A percentile compares a stretch with the other conserved stretches of the same genome.
phyloP scores from a whole-genome alignment of 169 alveolate genomes.

The Cytauxzoon felis region DNA sequence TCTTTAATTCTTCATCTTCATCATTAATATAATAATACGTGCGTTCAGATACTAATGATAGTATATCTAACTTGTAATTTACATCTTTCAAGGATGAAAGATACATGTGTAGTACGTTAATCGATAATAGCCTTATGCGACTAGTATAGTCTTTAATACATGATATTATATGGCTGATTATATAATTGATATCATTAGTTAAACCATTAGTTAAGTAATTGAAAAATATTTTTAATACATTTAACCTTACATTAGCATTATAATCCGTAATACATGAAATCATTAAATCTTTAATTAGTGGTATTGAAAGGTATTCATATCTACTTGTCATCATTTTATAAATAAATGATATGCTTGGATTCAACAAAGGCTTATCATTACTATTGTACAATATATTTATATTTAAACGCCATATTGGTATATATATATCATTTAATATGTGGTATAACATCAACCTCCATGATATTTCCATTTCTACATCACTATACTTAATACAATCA shows the following conservation, averaged over 20 bases:
- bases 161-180: slow-evolving; percentile 2
- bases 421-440: slow-evolving; percentile 11
- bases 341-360: slow-evolving; percentile 27
- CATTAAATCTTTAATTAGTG: slow-evolving; percentile 14
- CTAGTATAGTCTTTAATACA: slow-evolving; percentile 36
- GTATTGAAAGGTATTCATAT: slow-evolving; percentile 11
- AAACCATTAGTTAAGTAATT: slow-evolving; percentile 2
- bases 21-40: slow-evolving; percentile 34
- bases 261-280: slow-evolving; percentile 39
- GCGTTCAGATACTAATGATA: slow-evolving; percentile 38
- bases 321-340: not conserved
- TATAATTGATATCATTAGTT: not conserved
- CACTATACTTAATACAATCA: too few relatives aligned
- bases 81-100: slow-evolving; percentile 1
- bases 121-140: slow-evolving; percentile 20
- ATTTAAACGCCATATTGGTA: slow-evolving; percentile 23
- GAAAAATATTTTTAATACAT: slow-evolving; percentile 4
- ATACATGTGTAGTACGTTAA: slow-evolving; percentile 12
- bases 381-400: slow-evolving; percentile 18
- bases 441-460: slow-evolving; percentile 19
- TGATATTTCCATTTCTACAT: not conserved
- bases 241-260: slow-evolving; percentile 23
- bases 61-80: slow-evolving; percentile 2
- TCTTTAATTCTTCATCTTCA: slow-evolving; percentile 26
- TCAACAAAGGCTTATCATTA: slow-evolving; percentile 35